A percentile compares a stretch with the other conserved stretches of the same genome.
Evolutionary conservation across 2,329 filamentous ascomycete genomes (phyloP).

Genomic region (Myriosclerotinia curreyana): DNA sequence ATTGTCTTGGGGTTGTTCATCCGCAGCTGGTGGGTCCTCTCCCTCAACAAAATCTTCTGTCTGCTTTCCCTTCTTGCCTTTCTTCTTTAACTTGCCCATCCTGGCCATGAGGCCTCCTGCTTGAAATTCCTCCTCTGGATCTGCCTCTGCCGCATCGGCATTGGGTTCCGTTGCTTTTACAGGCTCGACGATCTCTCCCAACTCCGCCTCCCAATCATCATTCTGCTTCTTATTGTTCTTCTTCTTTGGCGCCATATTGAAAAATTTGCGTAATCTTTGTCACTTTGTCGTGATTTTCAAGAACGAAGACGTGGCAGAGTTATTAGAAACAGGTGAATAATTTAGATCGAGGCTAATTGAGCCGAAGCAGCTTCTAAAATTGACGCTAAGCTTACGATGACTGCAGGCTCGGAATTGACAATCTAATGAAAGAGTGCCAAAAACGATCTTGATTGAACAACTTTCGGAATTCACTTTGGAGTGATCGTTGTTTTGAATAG

Average conservation of each 20-base stretch:
- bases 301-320: background rate
- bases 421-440: conserved; percentile 23
- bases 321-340: background rate
- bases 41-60: conserved; percentile 77
- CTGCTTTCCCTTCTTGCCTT: conserved; percentile 52
- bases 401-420: conserved; percentile 5
- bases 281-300: background rate
- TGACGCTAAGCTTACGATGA: background rate
- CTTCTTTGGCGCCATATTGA: conserved; percentile 87
- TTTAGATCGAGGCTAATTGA: conserved; percentile 1
- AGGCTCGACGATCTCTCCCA: conserved; percentile 66
- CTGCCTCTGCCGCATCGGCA: conserved; percentile 48
- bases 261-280: background rate
- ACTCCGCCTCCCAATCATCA: conserved; percentile 92
- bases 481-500: background rate
- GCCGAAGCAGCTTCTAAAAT: background rate
- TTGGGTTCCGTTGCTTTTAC: conserved; percentile 48
- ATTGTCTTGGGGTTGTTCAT: conserved; percentile 41
- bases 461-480: conserved; percentile 6
- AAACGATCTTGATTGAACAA: conserved; percentile 6
- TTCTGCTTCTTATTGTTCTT: conserved; percentile 83
- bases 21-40: conserved; percentile 52
- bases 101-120: conserved; percentile 70
- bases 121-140: conserved; percentile 50
- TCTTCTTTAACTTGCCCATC: conserved; percentile 80